Percentiles rank a stretch among this genome's conserved stretches.
Conservation (phyloP, 2,329 filamentous ascomycete genomes). For the Hypocrella siamensis region DNA sequence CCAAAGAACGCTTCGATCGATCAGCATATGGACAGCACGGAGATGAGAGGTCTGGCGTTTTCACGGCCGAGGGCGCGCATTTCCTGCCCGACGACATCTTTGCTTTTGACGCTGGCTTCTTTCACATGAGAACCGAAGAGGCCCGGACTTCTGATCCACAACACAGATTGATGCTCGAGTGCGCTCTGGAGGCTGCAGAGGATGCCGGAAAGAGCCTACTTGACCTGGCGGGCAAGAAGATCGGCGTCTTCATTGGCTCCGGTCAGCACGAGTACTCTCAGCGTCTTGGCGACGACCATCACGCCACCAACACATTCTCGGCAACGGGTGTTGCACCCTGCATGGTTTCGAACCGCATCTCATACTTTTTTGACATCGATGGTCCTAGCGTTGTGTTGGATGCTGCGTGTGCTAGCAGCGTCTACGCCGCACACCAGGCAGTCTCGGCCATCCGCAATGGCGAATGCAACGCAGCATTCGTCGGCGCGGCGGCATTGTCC, state of each 20-base stretch:
- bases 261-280: constrained; percentile 2
- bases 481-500: constrained; percentile 7
- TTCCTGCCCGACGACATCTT: constrained; percentile 24
- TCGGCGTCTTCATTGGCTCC: constrained; percentile 21
- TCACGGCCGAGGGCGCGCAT: constrained; percentile 8
- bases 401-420: constrained; percentile 20
- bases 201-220: constrained; percentile 29
- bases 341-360: constrained; percentile 7
- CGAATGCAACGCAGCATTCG: constrained; percentile 5
- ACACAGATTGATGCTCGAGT: constrained; percentile 30
- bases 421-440: constrained; percentile 18
- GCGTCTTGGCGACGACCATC: neutral
- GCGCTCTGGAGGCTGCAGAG: constrained; percentile 31
- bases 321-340: constrained; percentile 3
- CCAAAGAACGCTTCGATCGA: constrained; percentile 11
- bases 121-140: constrained; percentile 25
- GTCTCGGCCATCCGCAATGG: constrained; percentile 3
- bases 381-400: constrained; percentile 16
- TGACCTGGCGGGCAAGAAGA: constrained; percentile 24
- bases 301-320: constrained; percentile 1
- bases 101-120: constrained; percentile 30
- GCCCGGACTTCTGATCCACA: constrained; percentile 28
- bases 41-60: constrained; percentile 13
- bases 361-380: constrained; percentile 8
- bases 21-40: constrained; percentile 13